Evolutionary conservation across 345 rosid genomes (phyloP).

Genomic region (Arabis hirsuta): DNA sequence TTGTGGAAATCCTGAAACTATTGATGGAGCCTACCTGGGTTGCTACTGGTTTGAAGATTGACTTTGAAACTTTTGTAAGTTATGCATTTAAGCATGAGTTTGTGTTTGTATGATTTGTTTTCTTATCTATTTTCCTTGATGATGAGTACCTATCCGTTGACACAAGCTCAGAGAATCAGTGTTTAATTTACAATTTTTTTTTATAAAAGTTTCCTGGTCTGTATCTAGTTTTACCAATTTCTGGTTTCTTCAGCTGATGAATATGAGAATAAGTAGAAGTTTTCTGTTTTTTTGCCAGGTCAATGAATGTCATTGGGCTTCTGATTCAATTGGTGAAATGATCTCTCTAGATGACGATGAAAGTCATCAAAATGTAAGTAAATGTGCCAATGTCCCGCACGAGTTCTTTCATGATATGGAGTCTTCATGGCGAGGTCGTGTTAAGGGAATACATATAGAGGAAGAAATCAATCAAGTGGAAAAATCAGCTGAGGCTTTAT

Average conservation of each 20-base stretch:
- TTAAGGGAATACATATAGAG: constrained; percentile 77
- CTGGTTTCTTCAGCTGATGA: constrained; percentile 13
- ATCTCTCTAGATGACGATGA: constrained; percentile 69
- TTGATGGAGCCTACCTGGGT: constrained; percentile 95
- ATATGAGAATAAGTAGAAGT: not conserved
- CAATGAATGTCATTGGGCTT: constrained; percentile 75
- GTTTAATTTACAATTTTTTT: not conserved
- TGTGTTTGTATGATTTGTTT: not conserved
- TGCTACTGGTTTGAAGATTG: constrained; percentile 91
- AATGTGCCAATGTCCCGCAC: constrained; percentile 55
- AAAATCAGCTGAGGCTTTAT: constrained; percentile 69
- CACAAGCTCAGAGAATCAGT: constrained; percentile 18
- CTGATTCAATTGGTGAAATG: constrained; percentile 67
- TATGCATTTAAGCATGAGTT: constrained; percentile 2
- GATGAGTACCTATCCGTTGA: constrained; percentile 2
- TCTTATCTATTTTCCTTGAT: constrained; percentile 10
- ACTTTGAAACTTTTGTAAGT: constrained; percentile 75
- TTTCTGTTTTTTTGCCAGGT: constrained; percentile 50
- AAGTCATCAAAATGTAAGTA: constrained; percentile 57
- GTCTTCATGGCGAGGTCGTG: constrained; percentile 82
- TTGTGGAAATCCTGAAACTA: constrained; percentile 54
- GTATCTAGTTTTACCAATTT: not conserved
- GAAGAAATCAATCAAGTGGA: constrained; percentile 68
- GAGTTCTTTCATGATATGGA: constrained; percentile 95
- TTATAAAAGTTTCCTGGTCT: not conserved